phyloP scores from a whole-genome alignment of 2,329 filamentous ascomycete genomes.

The Ophiosphaerella narmari region DNA sequence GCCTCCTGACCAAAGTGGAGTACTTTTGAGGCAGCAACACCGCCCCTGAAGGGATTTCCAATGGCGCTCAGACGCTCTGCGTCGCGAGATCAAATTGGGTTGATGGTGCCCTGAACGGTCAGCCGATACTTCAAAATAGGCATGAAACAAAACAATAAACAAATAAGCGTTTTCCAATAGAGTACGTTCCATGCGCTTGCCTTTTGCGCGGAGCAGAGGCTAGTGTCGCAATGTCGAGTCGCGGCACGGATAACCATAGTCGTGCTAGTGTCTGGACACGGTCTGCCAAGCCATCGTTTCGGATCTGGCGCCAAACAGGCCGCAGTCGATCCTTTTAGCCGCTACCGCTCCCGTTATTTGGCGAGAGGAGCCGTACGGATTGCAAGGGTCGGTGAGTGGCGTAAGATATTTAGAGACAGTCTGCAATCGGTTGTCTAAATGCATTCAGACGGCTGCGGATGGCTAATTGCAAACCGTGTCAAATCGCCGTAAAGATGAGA shows the following conservation, averaged over 20 bases:
- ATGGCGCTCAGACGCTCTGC: neutral
- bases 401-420: too few relatives aligned
- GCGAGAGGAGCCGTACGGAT: too few relatives aligned
- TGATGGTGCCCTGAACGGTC: neutral
- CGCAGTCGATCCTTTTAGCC: too few relatives aligned
- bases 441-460: too few relatives aligned
- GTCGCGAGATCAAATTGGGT: neutral
- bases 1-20: too few relatives aligned
- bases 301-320: conserved; percentile 1
- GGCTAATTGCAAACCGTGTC: too few relatives aligned
- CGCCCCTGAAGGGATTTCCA: neutral
- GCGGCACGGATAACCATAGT: conserved; percentile 7
- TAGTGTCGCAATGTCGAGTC: neutral
- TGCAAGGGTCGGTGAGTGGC: too few relatives aligned
- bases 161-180: neutral
- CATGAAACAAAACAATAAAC: conserved; percentile 16
- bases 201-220: conserved; percentile 5
- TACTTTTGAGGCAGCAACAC: neutral
- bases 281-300: neutral
- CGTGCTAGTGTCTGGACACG: neutral
- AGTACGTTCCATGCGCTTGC: conserved; percentile 4
- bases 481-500: too few relatives aligned
- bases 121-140: conserved; percentile 4
- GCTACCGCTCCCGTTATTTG: too few relatives aligned
- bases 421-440: too few relatives aligned